Conservation (phyloP, 192 early-diverging fungal species). For the Mortierella claussenii region DNA sequence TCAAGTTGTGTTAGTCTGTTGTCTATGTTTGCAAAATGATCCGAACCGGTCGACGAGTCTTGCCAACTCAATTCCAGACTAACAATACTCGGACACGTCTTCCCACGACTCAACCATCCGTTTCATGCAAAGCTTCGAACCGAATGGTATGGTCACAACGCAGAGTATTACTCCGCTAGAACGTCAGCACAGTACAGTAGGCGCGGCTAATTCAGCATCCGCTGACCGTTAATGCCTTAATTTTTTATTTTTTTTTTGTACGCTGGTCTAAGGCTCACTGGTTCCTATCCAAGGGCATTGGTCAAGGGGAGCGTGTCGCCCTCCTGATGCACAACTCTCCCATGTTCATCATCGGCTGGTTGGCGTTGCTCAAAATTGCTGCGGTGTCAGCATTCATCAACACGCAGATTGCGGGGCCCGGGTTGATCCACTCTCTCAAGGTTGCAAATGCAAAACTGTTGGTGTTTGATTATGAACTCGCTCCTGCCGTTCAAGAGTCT, state of each 20-base stretch:
- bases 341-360: constrained; percentile 61
- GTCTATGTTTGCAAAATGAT: too few relatives aligned
- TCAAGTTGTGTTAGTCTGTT: too few relatives aligned
- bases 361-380: constrained; percentile 69
- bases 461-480: constrained; percentile 54
- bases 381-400: constrained; percentile 68
- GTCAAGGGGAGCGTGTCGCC: constrained; percentile 55
- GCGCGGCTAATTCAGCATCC: too few relatives aligned
- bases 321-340: constrained; percentile 71
- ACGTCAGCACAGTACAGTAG: too few relatives aligned
- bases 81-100: too few relatives aligned
- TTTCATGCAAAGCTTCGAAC: too few relatives aligned
- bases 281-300: constrained; percentile 31
- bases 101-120: too few relatives aligned
- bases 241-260: too few relatives aligned
- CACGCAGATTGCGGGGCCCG: constrained; percentile 58
- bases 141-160: too few relatives aligned
- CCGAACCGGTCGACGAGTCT: constrained; percentile 42
- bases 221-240: too few relatives aligned
- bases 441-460: constrained; percentile 52
- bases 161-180: too few relatives aligned
- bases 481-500: constrained; percentile 31
- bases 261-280: constrained; percentile 22
- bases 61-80: too few relatives aligned
- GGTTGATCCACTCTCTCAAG: constrained; percentile 56